Base-by-base conservation (phyloP, 2,329 filamentous ascomycete species). In the Xylaria polymorpha region DNA sequence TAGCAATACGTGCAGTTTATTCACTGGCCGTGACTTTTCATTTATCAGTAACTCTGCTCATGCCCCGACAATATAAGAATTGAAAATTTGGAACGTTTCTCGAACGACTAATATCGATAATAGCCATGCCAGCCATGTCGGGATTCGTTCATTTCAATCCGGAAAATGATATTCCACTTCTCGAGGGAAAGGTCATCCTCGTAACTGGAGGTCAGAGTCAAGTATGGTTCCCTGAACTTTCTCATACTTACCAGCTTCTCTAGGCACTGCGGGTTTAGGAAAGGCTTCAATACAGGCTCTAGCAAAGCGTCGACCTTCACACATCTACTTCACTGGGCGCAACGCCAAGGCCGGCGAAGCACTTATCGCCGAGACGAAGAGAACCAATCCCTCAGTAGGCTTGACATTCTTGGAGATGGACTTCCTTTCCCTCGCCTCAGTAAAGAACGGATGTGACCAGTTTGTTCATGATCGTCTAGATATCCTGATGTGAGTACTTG, bases 311-410 rank as follows among this genome's bases (percentile, higher is more conserved):
- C 58, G 79, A n/a, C 85, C 87, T 18, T 77, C 80, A 2, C 82
- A 85, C 60, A 85, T 89, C 64, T 87, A 85, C 77, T 81, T 88
- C 63, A 84, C 81, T n/a, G 85, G 84, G 1, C 83, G 85, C 41
- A 84, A 80, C 41, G 78, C 75, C 58, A 81, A 84, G 71, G 83
- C 83, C 9, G 81, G 78, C 18, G 78, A 81, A 22, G 80, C 80
- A 14, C 82, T 86, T 25, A 77, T 80, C 75, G 5, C 80, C 8
- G 74, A 80, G 14, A 76, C 80, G 32, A 73, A 77, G 39, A 66
- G 76, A 25, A 73, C 79, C 4, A 56, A 37, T 1, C 63, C 68
- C 1, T 59, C 65, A 2, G 73, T 74, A 1, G 68, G 64, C 1
- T 44, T 73, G 41, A 77, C 76, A 0, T 79, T 84, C 67, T 68